Conservation (phyloP, 768 basidiomycete genomes). For the Xerocomellus amylosporus region DNA sequence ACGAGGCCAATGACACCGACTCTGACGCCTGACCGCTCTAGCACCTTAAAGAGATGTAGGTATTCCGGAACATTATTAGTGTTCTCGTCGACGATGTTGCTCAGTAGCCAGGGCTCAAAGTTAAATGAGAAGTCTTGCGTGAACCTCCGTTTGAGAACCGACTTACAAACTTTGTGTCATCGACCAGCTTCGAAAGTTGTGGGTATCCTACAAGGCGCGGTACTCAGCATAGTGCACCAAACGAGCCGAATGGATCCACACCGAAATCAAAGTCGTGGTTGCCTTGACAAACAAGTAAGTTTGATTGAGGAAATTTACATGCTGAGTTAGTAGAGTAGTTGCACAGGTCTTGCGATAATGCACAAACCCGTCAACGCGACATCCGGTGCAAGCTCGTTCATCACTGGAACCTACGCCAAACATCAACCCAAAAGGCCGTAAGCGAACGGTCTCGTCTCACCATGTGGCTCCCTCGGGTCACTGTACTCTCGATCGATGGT, state of each 20-base stretch:
- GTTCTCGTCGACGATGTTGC: slow-evolving; percentile 74
- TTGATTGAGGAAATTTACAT: too few relatives aligned
- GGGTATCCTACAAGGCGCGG: slow-evolving; percentile 48
- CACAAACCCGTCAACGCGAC: slow-evolving; percentile 72
- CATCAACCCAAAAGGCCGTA: neutral
- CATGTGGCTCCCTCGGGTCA: slow-evolving; percentile 91
- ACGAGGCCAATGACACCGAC: slow-evolving; percentile 86
- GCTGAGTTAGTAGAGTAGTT: too few relatives aligned
- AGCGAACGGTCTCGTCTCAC: slow-evolving; percentile 34
- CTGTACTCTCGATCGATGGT: slow-evolving; percentile 81
- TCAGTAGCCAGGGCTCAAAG: slow-evolving; percentile 80
- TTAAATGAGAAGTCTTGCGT: neutral
- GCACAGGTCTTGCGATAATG: neutral
- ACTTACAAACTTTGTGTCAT: slow-evolving; percentile 73
- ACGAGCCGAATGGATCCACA: slow-evolving; percentile 24
- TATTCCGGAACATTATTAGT: slow-evolving; percentile 62
- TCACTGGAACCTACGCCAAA: slow-evolving; percentile 68
- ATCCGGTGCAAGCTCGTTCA: slow-evolving; percentile 79
- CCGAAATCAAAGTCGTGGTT: slow-evolving; percentile 95
- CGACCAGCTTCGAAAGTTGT: slow-evolving; percentile 62
- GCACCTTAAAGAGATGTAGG: slow-evolving; percentile 58
- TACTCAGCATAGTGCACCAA: neutral
- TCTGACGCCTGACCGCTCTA: slow-evolving; percentile 67
- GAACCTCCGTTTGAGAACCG: neutral
- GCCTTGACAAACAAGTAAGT: slow-evolving; percentile 55